Evolutionary conservation across 2,329 filamentous ascomycete genomes (phyloP), one percentile per base, ranked within the genome.

Genomic region (Amylocarpus encephaloides): DNA sequence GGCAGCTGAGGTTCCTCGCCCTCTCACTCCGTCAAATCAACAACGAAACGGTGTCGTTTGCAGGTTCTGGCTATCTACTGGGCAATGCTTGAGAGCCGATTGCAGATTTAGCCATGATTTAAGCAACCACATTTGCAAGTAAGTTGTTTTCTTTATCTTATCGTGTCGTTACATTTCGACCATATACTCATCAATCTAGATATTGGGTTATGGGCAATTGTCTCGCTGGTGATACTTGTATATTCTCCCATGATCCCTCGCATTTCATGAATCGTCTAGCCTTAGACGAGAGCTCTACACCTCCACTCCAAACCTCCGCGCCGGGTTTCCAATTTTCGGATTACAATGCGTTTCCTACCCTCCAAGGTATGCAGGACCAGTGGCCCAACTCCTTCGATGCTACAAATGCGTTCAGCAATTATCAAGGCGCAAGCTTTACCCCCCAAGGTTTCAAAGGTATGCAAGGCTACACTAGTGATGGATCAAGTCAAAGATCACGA

Each of bases 151-250:
- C 47, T 39, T 35, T 43, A 7, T 52, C 52, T 30, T 46, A 26
- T 26, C 22, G 22, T 26, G 22, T 18, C 15, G 32, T 39, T 10
- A 39, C 49, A 12, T 41, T 43, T 41, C 5, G 30, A 47, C 36
- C 30, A 48, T 18, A 35, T 57, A 49, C 53, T 60, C 48, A 49
- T 57, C 49, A 48, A 43, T 46, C 39, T 47, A 93, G 88, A 67
- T 97, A 97, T 67, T 98, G 91, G 88, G 78, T 98, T 47, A 89
- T 89, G 72, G 93, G 93, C 1, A 96, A 92, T 63, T 98, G 93
- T 66, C 78, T 98, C 32, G 93, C 93, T 16, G 92, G 93, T 33
- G 85, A 90, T 50, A 91, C 89, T 2, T 98, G 93, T 68, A 88
- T 95, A 52, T 98, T 98, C 72, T 97, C 92, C 12, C 93, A 98